Evolutionary conservation across 2,329 filamentous ascomycete genomes (phyloP), one percentile per base, ranked within the genome.

Genomic region (Calonectria montana): DNA sequence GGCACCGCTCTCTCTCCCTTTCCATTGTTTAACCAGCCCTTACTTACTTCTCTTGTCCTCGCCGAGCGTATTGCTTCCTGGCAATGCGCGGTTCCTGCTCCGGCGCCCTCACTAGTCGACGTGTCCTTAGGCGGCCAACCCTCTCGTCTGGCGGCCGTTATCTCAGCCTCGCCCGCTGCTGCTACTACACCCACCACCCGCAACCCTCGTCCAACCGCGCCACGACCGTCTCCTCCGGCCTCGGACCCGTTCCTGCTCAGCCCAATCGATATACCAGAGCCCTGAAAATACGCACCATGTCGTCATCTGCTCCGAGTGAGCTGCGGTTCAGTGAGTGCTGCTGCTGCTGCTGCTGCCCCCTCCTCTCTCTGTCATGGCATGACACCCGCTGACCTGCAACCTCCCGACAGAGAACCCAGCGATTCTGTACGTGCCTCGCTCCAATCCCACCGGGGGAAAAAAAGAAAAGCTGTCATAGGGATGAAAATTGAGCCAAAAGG

Each of bases 381-480:
- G 50, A 27, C 29, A 39, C 76, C 78, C 29, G 9, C 31, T 35
- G 18, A 78, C 67, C n/a, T 25, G 31, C 9, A 16, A 21, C n/a
- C 31, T 7, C 12, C 31, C 55, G 8, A 21, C 57, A 89, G 87
- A 86, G 72, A 86, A 86, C 74, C 86, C 87, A 18, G 86, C 82
- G 45, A 80, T 90, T 79, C 88, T 90, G 87, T 89, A 77, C 80
- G 86, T 84, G 37, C 47, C 31, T 57, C 41, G 41, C 18, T 35
- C 47, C 39, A 48, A 18, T 18, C 13, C 23, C 9, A n/a, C n/a
- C 5, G 16, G 45, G 43, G 27, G 31, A 23, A 47, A 16, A 16
- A 45, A 18, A 31, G 62, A 31, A 53, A 39, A 9, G 9, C 29
- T 9, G n/a, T n/a, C 29, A 5, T 35, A 35, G 13, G 10, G 31